phyloP scores from a whole-genome alignment of 345 rosid genomes.

The Lepidium didymum region DNA sequence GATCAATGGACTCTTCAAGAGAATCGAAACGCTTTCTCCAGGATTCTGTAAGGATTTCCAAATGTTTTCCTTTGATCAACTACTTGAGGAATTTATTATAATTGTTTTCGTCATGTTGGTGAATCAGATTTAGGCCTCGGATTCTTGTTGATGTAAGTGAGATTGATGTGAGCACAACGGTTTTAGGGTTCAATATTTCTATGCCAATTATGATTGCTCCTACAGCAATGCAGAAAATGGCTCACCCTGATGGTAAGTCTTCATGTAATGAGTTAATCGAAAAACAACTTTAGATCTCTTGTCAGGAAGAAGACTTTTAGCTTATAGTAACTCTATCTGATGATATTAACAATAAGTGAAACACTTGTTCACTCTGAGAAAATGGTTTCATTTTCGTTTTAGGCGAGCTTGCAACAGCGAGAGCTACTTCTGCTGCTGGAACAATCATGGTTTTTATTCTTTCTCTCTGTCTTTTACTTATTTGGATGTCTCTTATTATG shows the following conservation, averaged over 20 bases:
- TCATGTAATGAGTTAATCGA: neutral
- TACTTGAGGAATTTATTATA: neutral
- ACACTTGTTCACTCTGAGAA: neutral
- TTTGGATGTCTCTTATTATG: neutral
- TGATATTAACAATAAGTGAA: neutral
- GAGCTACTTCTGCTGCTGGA: slow-evolving; percentile 82
- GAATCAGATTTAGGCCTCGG: slow-evolving; percentile 77
- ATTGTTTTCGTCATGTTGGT: neutral
- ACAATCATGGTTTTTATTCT: slow-evolving; percentile 73
- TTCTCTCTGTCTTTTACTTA: neutral
- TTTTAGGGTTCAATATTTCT: slow-evolving; percentile 80
- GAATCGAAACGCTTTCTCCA: slow-evolving; percentile 76
- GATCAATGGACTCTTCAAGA: slow-evolving; percentile 94
- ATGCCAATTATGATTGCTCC: slow-evolving; percentile 99
- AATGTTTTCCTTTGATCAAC: neutral
- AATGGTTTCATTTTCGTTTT: slow-evolving; percentile 10
- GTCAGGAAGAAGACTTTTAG: neutral
- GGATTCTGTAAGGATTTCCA: slow-evolving; percentile 59
- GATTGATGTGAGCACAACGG: slow-evolving; percentile 66
- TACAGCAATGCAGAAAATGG: slow-evolving; percentile 97
- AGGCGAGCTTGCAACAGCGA: slow-evolving; percentile 93
- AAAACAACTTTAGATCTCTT: neutral
- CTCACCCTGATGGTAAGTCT: slow-evolving; percentile 65
- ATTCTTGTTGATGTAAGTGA: slow-evolving; percentile 82
- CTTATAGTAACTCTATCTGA: neutral